These are phyloP conservation scores for Clavispora fructus DNA, from an alignment of 805 yeast species.

Conservation along the genomic window DNA sequence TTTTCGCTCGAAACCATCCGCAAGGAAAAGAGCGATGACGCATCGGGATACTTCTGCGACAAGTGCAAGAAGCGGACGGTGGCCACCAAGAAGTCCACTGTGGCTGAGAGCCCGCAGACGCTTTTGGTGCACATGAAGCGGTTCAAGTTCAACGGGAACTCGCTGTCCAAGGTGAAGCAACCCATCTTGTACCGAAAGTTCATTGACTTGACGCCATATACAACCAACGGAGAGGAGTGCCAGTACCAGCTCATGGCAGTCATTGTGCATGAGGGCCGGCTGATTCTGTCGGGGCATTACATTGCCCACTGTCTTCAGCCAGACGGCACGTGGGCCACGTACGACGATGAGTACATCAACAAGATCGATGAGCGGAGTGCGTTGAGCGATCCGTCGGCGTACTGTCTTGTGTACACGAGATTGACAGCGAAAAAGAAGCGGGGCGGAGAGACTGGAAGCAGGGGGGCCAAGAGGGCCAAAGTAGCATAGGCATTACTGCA, in stretches of 20 bases:
- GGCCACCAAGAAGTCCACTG: constrained; percentile 71
- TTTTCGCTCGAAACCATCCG: constrained; percentile 78
- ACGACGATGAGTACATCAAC: constrained; percentile 88
- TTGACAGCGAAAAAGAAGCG: constrained; percentile 48
- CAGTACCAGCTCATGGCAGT: constrained; percentile 73
- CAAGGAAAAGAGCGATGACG: constrained; percentile 57
- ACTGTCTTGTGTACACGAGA: constrained; percentile 80
- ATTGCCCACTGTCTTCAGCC: constrained; percentile 89
- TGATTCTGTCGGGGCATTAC: constrained; percentile 90
- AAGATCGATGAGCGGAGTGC: constrained; percentile 68
- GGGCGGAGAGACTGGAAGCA: neutral
- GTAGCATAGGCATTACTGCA: constrained; percentile 1
- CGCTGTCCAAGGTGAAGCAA: constrained; percentile 82
- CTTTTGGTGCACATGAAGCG: constrained; percentile 83
- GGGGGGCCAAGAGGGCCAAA: constrained; percentile 1
- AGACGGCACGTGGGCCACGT: constrained; percentile 86
- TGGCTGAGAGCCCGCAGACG: constrained; percentile 83
- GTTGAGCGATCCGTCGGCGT: constrained; percentile 81
- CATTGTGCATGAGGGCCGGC: constrained; percentile 91
- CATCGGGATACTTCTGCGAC: constrained; percentile 80
- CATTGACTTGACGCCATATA: constrained; percentile 64
- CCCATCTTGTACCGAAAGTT: constrained; percentile 75
- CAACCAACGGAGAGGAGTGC: constrained; percentile 22
- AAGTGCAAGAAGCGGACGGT: constrained; percentile 71
- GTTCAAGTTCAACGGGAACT: constrained; percentile 78